Conservation (phyloP, 768 basidiomycete genomes). For the Podaxis sp. region DNA sequence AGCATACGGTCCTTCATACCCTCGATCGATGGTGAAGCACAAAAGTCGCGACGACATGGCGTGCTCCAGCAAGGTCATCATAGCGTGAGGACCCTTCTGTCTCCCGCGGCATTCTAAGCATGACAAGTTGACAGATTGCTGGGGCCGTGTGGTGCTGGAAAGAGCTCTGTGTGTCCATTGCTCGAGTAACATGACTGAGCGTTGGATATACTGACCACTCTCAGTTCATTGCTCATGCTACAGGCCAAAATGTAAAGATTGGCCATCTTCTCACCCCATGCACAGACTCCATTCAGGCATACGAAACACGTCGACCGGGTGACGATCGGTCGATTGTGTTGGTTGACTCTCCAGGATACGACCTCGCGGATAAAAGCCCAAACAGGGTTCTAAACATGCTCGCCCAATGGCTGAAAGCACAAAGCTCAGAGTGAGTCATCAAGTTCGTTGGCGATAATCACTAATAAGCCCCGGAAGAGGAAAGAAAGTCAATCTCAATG, state of each 20-base stretch:
- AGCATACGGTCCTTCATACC: not conserved
- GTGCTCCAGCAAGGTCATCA: not conserved
- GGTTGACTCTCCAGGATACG: slow-evolving; percentile 10
- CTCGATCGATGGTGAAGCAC: not conserved
- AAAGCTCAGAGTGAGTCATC: not conserved
- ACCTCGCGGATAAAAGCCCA: slow-evolving; percentile 12
- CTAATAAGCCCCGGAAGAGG: not conserved
- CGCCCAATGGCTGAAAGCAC: slow-evolving; percentile 12
- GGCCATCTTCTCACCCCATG: slow-evolving; percentile 9
- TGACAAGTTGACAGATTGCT: not conserved
- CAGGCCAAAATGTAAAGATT: slow-evolving; percentile 8
- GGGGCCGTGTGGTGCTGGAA: slow-evolving; percentile 9
- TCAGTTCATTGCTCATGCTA: slow-evolving; percentile 11
- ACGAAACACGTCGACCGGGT: not conserved
- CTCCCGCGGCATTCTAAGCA: too few species aligned
- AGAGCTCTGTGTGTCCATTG: slow-evolving; percentile 1
- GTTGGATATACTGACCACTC: not conserved
- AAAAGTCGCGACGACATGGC: not conserved
- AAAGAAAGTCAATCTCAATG: not conserved
- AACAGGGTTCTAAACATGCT: slow-evolving; percentile 10
- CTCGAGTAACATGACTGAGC: not conserved
- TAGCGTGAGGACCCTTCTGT: slow-evolving; percentile 3
- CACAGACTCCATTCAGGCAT: slow-evolving; percentile 5
- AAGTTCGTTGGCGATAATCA: not conserved
- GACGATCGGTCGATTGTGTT: not conserved